Evolutionary conservation across 1,139 yeast genomes (phyloP), one percentile per base, ranked within the genome.

Genomic region (Yamadazyma sp.): DNA sequence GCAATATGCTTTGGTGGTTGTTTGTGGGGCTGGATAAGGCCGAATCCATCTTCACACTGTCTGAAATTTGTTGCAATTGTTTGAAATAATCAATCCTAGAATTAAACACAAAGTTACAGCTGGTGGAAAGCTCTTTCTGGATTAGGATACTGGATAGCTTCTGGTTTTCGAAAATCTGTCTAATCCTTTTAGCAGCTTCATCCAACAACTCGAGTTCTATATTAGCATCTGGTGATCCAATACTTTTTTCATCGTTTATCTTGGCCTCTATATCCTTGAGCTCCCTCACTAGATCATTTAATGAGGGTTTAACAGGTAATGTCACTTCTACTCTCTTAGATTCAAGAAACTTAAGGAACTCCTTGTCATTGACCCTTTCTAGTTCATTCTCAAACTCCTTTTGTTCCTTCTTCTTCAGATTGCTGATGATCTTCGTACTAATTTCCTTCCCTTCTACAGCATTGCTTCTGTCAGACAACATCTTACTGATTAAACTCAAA

Each of bases 31-130:
- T 23, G 8, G 32, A 28, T 8, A 26, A 31, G 11, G 48, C 51
- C 9, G 59, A 54, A 11, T 16, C 24, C 15, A 65, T 53, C 43
- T 61, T 68, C 13, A 88, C 89, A 35, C 81, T 81, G 58, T 92
- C 97, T 0, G 96, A 88, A 24, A 90, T 75, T 39, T 74, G 83
- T 58, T 92, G 98, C 33, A 92, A 70, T 46, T 87, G 92, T 49
- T 82, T 80, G 62, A 82, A 92, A 57, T 89, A 92, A 33, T 77
- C 87, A 33, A 90, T 74, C 42, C 94, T 78, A 6, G 82, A 68
- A 58, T 92, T 92, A 60, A 82, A 90, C 1, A 86, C 73, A 21
- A 75, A 73, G 47, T 87, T 81, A 43, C 86, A 70, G 30, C 63
- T 64, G 21, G 73, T 69, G 35, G 78, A 67, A 14, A 78, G 62